Conservation (phyloP, 2,329 filamentous ascomycete genomes). For the Fusarium metavorans region DNA sequence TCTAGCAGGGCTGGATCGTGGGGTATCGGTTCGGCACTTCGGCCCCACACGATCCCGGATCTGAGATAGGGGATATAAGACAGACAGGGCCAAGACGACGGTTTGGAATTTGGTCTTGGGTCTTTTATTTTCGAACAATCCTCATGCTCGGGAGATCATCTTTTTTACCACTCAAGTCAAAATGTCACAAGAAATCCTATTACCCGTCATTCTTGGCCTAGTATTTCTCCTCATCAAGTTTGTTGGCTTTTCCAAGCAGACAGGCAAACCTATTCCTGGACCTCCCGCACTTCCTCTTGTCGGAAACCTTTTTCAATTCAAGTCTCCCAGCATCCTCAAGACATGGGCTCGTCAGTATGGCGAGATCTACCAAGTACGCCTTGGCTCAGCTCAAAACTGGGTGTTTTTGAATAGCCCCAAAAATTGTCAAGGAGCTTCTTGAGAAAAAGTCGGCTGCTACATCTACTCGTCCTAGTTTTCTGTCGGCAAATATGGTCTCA, state of each 20-base stretch:
- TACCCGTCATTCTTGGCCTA: neutral
- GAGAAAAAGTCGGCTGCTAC: neutral
- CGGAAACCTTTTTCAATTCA: neutral
- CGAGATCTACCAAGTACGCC: neutral
- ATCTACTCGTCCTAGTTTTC: neutral
- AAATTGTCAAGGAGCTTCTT: neutral
- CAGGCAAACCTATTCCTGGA: neutral
- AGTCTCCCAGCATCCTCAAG: neutral
- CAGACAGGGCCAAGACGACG: neutral
- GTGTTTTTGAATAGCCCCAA: neutral
- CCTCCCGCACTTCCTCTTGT: neutral
- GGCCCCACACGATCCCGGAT: neutral
- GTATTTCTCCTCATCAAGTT: neutral
- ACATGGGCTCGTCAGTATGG: neutral
- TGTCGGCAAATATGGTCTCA: neutral
- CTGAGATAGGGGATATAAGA: neutral
- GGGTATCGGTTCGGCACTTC: neutral
- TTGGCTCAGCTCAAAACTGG: neutral
- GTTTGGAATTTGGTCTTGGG: neutral
- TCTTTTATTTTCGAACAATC: no score
- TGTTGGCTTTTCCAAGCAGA: neutral
- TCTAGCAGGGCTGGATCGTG: neutral
- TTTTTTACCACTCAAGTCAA: neutral
- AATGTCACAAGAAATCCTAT: neutral
- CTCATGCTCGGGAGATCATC: neutral